These are phyloP conservation scores for Starmerella geochares DNA, from an alignment of 805 yeast genomes.

Conservation along the genomic window DNA sequence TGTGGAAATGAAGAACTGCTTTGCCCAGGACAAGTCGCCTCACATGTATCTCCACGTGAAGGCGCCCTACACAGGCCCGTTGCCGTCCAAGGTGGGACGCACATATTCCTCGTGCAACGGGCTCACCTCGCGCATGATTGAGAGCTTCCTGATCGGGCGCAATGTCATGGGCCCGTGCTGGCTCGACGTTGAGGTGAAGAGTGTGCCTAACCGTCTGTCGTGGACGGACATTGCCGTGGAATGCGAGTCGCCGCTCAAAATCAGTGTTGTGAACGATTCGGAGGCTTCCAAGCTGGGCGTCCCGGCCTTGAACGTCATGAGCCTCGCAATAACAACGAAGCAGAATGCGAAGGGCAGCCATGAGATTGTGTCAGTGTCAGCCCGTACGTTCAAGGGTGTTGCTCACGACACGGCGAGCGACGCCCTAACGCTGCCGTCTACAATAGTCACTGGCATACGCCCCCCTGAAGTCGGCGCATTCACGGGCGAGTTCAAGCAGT, in stretches of 20 bases:
- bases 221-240: conserved; percentile 62
- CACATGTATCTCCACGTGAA: conserved; percentile 69
- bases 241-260: conserved; percentile 33
- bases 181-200: conserved; percentile 63
- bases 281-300: conserved; percentile 30
- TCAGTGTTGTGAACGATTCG: conserved; percentile 35
- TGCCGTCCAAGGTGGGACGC: conserved; percentile 41
- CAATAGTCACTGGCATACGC: conserved; percentile 61
- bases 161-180: conserved; percentile 97
- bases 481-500: conserved; percentile 65
- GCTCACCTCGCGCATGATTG: conserved; percentile 60
- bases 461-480: conserved; percentile 50
- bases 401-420: conserved; percentile 54
- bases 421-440: conserved; percentile 50
- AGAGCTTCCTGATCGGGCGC: conserved; percentile 70
- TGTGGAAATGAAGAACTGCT: conserved; percentile 70
- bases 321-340: conserved; percentile 69
- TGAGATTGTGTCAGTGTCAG: conserved; percentile 75
- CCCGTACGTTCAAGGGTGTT: conserved; percentile 61
- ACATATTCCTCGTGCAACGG: conserved; percentile 78
- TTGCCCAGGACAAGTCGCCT: conserved; percentile 36
- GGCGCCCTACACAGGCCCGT: conserved; percentile 48
- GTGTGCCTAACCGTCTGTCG: conserved; percentile 57
- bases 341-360: conserved; percentile 67
- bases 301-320: conserved; percentile 63